These are phyloP conservation scores for Talaromyces funiculosus DNA, from an alignment of 2,329 filamentous ascomycete genomes.

Conservation along the genomic window DNA sequence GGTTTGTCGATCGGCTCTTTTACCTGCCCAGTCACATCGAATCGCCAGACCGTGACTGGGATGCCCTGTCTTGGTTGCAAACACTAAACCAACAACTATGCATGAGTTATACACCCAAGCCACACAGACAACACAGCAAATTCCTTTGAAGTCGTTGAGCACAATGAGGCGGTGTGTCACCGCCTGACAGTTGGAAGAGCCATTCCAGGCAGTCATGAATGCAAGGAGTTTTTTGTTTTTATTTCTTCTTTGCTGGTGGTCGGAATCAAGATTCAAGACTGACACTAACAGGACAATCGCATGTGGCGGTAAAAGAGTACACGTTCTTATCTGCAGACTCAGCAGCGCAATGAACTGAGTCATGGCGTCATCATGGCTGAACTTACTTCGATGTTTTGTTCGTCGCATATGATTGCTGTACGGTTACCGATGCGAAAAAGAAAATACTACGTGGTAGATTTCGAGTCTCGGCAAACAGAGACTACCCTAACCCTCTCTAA, in stretches of 20 bases:
- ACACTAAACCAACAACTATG: neutral
- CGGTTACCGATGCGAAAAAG: neutral
- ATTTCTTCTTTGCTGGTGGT: neutral
- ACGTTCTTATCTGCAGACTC: neutral
- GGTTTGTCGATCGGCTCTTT: neutral
- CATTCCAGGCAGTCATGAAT: neutral
- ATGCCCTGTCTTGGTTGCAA: neutral
- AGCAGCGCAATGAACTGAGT: neutral
- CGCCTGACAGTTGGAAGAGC: neutral
- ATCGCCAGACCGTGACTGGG: neutral
- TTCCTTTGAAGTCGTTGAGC: neutral
- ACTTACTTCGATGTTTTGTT: neutral
- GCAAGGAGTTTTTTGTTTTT: neutral
- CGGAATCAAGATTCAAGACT: neutral
- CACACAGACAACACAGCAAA: neutral
- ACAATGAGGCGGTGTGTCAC: conserved; percentile 3
- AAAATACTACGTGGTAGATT: neutral
- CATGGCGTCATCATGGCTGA: conserved; percentile 1
- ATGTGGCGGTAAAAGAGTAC: neutral
- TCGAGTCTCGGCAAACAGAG: neutral
- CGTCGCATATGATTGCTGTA: neutral
- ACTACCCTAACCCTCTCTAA: neutral
- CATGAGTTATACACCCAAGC: neutral
- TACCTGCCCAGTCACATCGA: neutral
- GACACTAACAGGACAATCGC: neutral